phyloP scores from a whole-genome alignment of 75 land plant species.

The Azolla pinnata region DNA sequence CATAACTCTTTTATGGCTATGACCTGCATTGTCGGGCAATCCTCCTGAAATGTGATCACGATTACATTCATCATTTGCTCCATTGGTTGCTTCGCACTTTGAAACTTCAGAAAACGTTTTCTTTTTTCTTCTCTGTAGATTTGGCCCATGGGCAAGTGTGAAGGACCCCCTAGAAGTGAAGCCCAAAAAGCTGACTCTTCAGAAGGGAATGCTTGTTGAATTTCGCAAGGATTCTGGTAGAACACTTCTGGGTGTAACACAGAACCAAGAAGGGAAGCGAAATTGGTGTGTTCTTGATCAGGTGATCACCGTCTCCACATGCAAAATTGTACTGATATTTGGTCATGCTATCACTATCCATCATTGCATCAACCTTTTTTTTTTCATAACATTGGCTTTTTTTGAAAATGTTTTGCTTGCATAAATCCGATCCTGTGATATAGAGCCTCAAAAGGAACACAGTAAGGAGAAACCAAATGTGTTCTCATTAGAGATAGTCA shows the following conservation, averaged over 20 bases:
- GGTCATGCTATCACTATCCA: neutral
- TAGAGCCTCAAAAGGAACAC: neutral
- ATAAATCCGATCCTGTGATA: no score
- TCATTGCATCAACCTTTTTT: neutral
- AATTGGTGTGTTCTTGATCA: constrained; percentile 95
- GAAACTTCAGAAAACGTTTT: no score
- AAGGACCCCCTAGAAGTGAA: constrained; percentile 34
- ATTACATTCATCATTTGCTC: no score
- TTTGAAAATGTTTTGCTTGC: neutral
- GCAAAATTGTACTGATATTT: neutral
- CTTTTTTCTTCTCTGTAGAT: no score
- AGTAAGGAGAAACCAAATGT: no score
- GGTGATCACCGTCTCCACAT: constrained; percentile 25
- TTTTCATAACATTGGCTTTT: neutral
- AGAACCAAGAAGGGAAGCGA: constrained; percentile 85
- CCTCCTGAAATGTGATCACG: no score
- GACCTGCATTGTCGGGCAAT: no score
- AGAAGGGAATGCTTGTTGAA: constrained; percentile 71
- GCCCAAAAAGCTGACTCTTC: constrained; percentile 32
- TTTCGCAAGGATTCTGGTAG: constrained; percentile 76
- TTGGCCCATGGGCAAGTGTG: constrained; percentile 4
- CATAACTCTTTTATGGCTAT: no score
- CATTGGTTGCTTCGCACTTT: no score
- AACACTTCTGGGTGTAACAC: constrained; percentile 63
- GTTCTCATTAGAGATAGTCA: no score